These are phyloP conservation scores for Pisolithus thermaeus DNA, from an alignment of 1,284 basidiomycete species.

Conservation along the genomic window DNA sequence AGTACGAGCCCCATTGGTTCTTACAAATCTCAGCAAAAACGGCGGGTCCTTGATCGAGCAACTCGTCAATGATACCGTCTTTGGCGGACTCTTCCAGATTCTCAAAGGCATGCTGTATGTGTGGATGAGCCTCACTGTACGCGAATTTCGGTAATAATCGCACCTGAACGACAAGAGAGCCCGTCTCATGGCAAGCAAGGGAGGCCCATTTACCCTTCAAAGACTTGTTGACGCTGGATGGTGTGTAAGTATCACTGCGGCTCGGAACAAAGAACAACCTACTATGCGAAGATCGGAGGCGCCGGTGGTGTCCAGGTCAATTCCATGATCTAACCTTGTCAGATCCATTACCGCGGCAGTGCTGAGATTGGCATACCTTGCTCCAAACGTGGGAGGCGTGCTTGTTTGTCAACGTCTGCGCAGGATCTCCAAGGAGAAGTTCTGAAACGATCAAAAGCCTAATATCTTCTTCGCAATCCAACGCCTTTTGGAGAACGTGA, in stretches of 20 bases:
- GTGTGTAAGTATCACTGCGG: background rate
- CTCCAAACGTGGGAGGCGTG: slow-evolving; percentile 86
- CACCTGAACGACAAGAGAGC: slow-evolving; percentile 78
- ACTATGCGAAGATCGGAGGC: slow-evolving; percentile 80
- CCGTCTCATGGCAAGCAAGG: slow-evolving; percentile 82
- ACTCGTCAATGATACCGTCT: slow-evolving; percentile 73
- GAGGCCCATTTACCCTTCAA: slow-evolving; percentile 81
- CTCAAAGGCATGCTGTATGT: slow-evolving; percentile 69
- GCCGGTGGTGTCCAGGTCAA: slow-evolving; percentile 76
- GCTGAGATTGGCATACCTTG: slow-evolving; percentile 45
- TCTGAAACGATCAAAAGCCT: slow-evolving; percentile 75
- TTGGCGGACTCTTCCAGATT: slow-evolving; percentile 78
- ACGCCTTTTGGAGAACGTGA: slow-evolving; percentile 81
- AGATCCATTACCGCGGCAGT: slow-evolving; percentile 4
- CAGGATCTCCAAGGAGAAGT: slow-evolving; percentile 71
- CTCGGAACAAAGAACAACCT: slow-evolving; percentile 25
- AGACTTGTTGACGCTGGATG: slow-evolving; percentile 68
- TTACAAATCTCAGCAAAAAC: slow-evolving; percentile 74
- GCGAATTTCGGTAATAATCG: background rate
- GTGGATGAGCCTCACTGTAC: slow-evolving; percentile 3
- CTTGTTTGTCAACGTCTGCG: slow-evolving; percentile 78
- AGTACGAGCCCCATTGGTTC: slow-evolving; percentile 83
- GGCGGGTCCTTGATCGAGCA: slow-evolving; percentile 61
- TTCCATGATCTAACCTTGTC: slow-evolving; percentile 63
- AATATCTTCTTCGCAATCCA: slow-evolving; percentile 81